phyloP scores from a whole-genome alignment of 345 rosid genomes.

The Acer saccharum region DNA sequence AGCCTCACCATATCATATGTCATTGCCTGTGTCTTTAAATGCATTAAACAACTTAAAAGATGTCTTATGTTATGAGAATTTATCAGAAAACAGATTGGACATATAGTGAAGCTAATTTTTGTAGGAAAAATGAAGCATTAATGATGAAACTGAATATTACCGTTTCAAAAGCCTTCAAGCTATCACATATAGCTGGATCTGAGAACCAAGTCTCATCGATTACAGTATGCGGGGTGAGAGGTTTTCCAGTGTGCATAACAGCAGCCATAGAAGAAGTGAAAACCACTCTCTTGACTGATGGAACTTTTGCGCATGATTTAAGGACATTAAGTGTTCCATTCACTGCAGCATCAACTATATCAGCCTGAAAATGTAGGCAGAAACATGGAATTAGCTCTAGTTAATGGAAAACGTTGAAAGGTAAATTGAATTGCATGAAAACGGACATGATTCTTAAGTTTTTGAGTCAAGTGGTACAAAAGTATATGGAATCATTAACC shows the following conservation, averaged over 20 bases:
- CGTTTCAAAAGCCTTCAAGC: constrained; percentile 18
- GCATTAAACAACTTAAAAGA: neutral
- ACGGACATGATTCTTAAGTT: no score
- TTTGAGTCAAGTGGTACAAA: no score
- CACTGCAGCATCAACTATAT: constrained; percentile 47
- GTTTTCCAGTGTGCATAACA: constrained; percentile 30
- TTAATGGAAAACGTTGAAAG: neutral
- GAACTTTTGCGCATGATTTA: constrained; percentile 36
- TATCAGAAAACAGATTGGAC: neutral
- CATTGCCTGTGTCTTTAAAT: neutral
- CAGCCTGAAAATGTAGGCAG: constrained; percentile 23
- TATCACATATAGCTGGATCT: constrained; percentile 33
- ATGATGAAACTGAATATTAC: neutral
- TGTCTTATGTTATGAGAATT: no score
- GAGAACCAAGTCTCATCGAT: constrained; percentile 58
- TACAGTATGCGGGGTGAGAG: constrained; percentile 26
- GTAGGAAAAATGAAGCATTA: no score
- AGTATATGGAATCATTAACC: neutral
- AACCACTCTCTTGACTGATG: constrained; percentile 47
- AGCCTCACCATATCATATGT: neutral
- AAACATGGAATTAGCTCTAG: neutral
- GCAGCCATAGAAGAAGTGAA: constrained; percentile 55
- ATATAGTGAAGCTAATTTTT: neutral
- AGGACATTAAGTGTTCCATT: constrained; percentile 56
- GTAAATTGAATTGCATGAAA: neutral